Base-by-base conservation (phyloP, 2,329 filamentous ascomycete genomes). In the Phaeosphaeriaceae sp. region DNA sequence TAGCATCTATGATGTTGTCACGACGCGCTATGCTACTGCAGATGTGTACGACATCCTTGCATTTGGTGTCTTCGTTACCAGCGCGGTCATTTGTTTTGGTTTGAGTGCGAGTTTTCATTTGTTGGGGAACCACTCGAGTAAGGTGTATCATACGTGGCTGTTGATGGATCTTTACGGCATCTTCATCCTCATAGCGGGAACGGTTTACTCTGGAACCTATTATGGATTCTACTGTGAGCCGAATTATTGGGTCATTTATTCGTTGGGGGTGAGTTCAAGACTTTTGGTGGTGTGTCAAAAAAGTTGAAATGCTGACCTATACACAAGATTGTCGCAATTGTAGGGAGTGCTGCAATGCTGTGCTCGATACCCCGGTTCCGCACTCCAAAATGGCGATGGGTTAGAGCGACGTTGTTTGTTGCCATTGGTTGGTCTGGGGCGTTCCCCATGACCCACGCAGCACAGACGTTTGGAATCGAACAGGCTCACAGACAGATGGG, bases 381-480 rank as follows among this genome's bases (percentile, higher is more conserved):
- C 2, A 57, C 54, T 3, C 54, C 54, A 1, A 57, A 57, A 27
- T 57, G 54, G 54, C 50, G 54, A 0, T 57, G 54, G 54, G 50
- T 31, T 17, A 52, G 54, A 24, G 54, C 54, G 44, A 48, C 49
- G 19, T 25, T 57, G 25, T 57, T 57, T 22, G 52, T 49, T 48
- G 54, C 54, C 17, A 57, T 57, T 44, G 54, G 54, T 1, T 57
- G 54, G 54, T 57, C 54, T 2, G 54, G 54, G 2, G 54, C 54
- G 36, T 51, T 57, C 36, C 54, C 54, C 4, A 57, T 53, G 54
- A 57, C 54, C 22, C 54, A 57, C 53, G 54, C 54, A 27, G 54
- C 54, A 36, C 54, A 57, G 36, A n/a, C 44, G 9, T 53, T 57
- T 53, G 54, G 54, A 7, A 53, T 36, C 4, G 54, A 57, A 24